Evolutionary conservation across 2,329 filamentous ascomycete genomes (phyloP).

Genomic region (Exophiala xenobiotica): DNA sequence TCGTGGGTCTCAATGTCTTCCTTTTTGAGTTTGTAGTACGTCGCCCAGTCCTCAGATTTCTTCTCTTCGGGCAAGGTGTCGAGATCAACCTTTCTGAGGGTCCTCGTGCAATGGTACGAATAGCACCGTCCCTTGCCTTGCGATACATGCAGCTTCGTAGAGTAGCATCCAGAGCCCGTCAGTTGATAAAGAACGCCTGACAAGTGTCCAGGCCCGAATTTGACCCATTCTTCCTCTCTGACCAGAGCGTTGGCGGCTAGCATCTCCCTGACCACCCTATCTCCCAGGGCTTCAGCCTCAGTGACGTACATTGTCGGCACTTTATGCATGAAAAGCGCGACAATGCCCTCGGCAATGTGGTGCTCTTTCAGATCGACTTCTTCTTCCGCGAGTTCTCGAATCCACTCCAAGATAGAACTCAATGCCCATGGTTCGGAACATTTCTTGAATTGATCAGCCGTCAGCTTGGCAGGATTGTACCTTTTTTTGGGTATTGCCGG

Average conservation of each 20-base stretch:
- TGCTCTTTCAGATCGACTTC: slow-evolving; percentile 84
- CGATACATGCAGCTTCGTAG: slow-evolving; percentile 70
- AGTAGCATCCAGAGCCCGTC: slow-evolving; percentile 87
- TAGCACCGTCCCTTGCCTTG: slow-evolving; percentile 76
- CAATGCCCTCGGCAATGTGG: slow-evolving; percentile 80
- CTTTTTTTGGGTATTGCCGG: slow-evolving; percentile 81
- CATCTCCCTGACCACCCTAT: slow-evolving; percentile 76
- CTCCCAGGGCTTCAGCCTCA: slow-evolving; percentile 84
- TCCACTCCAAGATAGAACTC: slow-evolving; percentile 81
- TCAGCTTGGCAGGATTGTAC: slow-evolving; percentile 83
- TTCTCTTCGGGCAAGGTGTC: slow-evolving; percentile 60
- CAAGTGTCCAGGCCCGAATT: slow-evolving; percentile 76
- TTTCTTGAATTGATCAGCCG: slow-evolving; percentile 74
- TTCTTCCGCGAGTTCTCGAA: slow-evolving; percentile 84
- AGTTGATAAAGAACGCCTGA: slow-evolving; percentile 92
- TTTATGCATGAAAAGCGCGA: slow-evolving; percentile 87
- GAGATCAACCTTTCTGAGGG: slow-evolving; percentile 86
- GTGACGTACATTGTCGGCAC: slow-evolving; percentile 98
- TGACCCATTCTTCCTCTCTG: slow-evolving; percentile 96
- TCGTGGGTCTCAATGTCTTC: slow-evolving; percentile 69
- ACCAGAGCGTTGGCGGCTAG: slow-evolving; percentile 73
- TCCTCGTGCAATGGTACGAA: slow-evolving; percentile 88
- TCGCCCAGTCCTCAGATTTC: slow-evolving; percentile 80
- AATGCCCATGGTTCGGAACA: slow-evolving; percentile 92
- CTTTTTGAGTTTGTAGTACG: slow-evolving; percentile 80